A percentile compares a stretch with the other conserved stretches of the same genome.
These are phyloP conservation scores for Xylaria longipes DNA, from an alignment of 495 filamentous ascomycete species.

Conservation along the genomic window DNA sequence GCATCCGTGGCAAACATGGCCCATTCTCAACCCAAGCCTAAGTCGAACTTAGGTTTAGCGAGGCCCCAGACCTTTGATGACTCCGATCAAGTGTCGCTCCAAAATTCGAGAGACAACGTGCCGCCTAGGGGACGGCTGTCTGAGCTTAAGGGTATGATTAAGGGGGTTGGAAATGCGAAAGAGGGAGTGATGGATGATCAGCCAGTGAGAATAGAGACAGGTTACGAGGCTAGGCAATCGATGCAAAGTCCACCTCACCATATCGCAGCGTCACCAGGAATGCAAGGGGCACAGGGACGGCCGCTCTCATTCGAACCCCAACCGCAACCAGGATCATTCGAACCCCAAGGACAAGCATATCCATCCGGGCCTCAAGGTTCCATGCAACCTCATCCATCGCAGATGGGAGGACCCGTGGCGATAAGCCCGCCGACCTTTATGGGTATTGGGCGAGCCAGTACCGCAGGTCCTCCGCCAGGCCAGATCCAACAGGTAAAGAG, in stretches of 20 bases:
- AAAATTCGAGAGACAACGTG: slow-evolving; percentile 15
- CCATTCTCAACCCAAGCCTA: slow-evolving; percentile 34
- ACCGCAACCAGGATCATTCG: not conserved
- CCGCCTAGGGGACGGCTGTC: slow-evolving; percentile 38
- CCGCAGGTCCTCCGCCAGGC: slow-evolving; percentile 25
- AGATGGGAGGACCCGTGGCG: not conserved
- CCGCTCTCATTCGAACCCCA: slow-evolving; percentile 18
- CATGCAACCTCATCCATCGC: not conserved
- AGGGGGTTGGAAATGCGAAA: slow-evolving; percentile 38
- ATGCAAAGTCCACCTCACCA: slow-evolving; percentile 29
- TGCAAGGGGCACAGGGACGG: slow-evolving; percentile 24
- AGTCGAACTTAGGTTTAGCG: slow-evolving; percentile 26
- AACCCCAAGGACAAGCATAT: not conserved
- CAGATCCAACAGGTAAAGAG: slow-evolving; percentile 28
- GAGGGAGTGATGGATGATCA: slow-evolving; percentile 39
- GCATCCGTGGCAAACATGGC: slow-evolving; percentile 17
- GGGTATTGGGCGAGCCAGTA: slow-evolving; percentile 27
- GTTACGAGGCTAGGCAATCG: slow-evolving; percentile 29
- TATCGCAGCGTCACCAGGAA: slow-evolving; percentile 9
- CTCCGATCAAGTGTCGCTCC: slow-evolving; percentile 27
- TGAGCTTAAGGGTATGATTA: slow-evolving; percentile 42
- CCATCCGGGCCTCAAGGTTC: not conserved
- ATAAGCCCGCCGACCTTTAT: slow-evolving; percentile 1
- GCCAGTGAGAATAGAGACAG: slow-evolving; percentile 30
- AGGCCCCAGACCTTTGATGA: slow-evolving; percentile 31